Evolutionary conservation across 176 grass and related monocot species (phyloP), one percentile per base, ranked within the genome.

Genomic region (Musa acuminata): DNA sequence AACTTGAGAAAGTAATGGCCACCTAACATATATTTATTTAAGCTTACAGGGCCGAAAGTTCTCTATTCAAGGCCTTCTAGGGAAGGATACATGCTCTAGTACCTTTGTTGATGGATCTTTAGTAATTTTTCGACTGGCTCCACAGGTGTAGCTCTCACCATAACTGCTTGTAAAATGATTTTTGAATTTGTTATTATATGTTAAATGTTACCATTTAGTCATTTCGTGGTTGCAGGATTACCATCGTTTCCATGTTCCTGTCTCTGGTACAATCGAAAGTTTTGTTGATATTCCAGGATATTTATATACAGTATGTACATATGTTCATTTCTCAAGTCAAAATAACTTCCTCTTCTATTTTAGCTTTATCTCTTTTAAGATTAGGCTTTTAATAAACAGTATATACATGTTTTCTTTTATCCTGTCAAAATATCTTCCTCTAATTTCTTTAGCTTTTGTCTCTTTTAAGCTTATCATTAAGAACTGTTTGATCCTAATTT

Each of bases 241-340:
- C 69, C 95, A 99, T 80, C 87, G 95, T 72, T 99, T 99, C 78
- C 95, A 99, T 89, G 88, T 91, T 79, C 95, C 95, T 8, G 88
- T 99, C 25, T 99, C 95, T 84, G 95, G 95, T 69, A 87, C 76
- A 24, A 78, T 99, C 49, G 95, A 99, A 65, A 99, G 86, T 85
- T 89, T 94, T 84, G 82, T 87, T 54, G 95, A 94, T 57, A 84
- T 94, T 82, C 95, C 95, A 76, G 95, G 95, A 74, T 94, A 72
- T 78, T 80, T 99, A 64, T 99, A 89, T 78, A 99, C 95, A 77
- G 95, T 99, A 91, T 80, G 57, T 73, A 51, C 77, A 60, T 52
- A 12, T 67, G 52, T 52, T 50, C 3, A 11, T 59, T 19, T 72
- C 6, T 59, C 23, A 23, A 27, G 8, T 48, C 52, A 14, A 79